These are phyloP conservation scores for Botrytis byssoidea DNA, from an alignment of 2,329 filamentous ascomycete species.

Conservation along the genomic window DNA sequence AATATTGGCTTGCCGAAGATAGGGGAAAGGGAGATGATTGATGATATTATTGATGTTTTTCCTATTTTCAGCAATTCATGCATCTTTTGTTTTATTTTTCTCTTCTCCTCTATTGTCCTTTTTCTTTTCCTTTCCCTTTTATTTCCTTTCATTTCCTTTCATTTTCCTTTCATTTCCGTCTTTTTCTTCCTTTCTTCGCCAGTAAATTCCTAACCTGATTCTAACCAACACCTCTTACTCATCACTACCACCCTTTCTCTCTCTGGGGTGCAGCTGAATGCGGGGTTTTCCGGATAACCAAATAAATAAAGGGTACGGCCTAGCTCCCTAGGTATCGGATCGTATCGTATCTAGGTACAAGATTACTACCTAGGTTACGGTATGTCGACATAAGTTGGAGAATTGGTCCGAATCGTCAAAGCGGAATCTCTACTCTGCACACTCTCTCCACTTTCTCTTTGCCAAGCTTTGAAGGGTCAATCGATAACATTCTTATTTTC, in stretches of 20 bases:
- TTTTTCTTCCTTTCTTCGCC: background rate
- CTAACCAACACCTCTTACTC: background rate
- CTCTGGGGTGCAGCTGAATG: conserved; percentile 11
- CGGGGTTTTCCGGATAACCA: background rate
- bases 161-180: background rate
- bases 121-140: background rate
- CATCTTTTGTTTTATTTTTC: background rate
- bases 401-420: conserved; percentile 10
- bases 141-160: background rate
- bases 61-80: background rate
- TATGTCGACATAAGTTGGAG: background rate
- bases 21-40: too few species aligned
- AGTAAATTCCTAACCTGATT: background rate
- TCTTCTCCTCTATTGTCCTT: background rate
- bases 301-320: background rate
- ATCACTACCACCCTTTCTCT: background rate
- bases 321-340: background rate
- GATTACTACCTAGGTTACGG: background rate
- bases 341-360: background rate
- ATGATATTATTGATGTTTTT: background rate
- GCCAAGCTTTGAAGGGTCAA: conserved; percentile 9
- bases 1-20: background rate
- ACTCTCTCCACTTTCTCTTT: background rate
- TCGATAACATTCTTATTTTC: background rate
- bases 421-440: background rate